phyloP scores from a whole-genome alignment of 176 grass and related monocot species.

The Ensete ventricosum region DNA sequence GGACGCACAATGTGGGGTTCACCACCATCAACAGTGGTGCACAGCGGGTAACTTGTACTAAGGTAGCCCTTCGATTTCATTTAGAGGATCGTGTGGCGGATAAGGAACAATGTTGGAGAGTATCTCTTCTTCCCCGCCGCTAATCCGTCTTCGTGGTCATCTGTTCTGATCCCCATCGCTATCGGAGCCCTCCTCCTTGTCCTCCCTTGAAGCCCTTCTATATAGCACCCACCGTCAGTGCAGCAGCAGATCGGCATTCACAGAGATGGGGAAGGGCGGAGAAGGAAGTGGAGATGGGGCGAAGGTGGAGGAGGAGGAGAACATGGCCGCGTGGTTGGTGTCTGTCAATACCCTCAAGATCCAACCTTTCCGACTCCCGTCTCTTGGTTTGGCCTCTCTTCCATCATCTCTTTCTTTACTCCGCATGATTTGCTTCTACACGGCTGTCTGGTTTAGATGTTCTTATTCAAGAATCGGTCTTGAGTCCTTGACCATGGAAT shows the following conservation, averaged over 20 bases:
- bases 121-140: too few species aligned
- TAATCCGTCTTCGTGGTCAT: too few species aligned
- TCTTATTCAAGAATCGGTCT: background rate
- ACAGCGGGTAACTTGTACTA: too few species aligned
- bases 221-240: background rate
- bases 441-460: background rate
- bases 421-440: background rate
- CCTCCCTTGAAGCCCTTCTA: background rate
- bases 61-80: too few species aligned
- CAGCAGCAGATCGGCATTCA: background rate
- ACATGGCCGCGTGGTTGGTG: constrained; percentile 94
- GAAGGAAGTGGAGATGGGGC: constrained; percentile 31
- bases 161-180: too few species aligned
- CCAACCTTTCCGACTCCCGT: constrained; percentile 72
- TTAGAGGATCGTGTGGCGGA: too few species aligned
- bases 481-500: background rate
- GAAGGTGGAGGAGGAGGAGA: constrained; percentile 42
- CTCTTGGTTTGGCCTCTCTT: constrained; percentile 33
- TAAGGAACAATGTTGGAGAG: too few species aligned
- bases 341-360: constrained; percentile 84
- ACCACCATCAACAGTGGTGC: too few species aligned
- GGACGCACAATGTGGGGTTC: too few species aligned
- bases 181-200: background rate
- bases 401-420: background rate
- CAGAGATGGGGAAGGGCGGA: constrained; percentile 63